Evolutionary conservation across 352 stramenopile species (phyloP).

Genomic region (Phytophthora chlamydospora): DNA sequence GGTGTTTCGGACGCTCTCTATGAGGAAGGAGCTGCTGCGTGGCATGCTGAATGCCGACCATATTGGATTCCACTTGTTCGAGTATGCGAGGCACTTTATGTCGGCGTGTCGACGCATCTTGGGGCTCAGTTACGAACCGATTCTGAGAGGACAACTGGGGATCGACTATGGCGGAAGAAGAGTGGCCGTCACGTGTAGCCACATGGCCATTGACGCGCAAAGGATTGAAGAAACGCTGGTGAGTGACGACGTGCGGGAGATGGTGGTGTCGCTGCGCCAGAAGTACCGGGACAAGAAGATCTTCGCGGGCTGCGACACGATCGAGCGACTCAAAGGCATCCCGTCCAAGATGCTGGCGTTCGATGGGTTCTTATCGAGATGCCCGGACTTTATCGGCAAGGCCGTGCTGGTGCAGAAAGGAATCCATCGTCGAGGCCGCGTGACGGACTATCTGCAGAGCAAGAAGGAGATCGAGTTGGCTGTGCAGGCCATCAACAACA

Average conservation of each 20-base stretch:
- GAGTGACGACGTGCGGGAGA: constrained; percentile 49
- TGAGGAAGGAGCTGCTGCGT: constrained; percentile 89
- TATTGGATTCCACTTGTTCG: constrained; percentile 94
- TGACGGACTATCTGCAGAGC: constrained; percentile 94
- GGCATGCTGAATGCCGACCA: constrained; percentile 92
- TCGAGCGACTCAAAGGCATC: constrained; percentile 97
- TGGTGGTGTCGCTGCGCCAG: constrained; percentile 61
- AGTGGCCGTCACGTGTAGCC: constrained; percentile 95
- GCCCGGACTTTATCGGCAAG: constrained; percentile 83
- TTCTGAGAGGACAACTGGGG: constrained; percentile 89
- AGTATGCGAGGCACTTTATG: constrained; percentile 93
- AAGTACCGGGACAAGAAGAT: constrained; percentile 82
- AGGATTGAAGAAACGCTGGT: constrained; percentile 63
- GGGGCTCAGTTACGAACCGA: constrained; percentile 93
- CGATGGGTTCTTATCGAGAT: constrained; percentile 91
- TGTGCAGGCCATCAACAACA: constrained; percentile 92
- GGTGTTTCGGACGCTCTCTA: constrained; percentile 97
- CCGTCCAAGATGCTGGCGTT: constrained; percentile 97
- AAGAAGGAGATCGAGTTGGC: constrained; percentile 93
- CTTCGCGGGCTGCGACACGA: constrained; percentile 92
- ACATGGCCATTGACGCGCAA: constrained; percentile 80
- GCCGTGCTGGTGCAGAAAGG: constrained; percentile 86
- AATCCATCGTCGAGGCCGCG: constrained; percentile 82
- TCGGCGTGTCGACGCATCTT: constrained; percentile 93
- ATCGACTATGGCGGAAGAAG: constrained; percentile 96